These are phyloP conservation scores for Silene vulgaris DNA, from an alignment of 179 eudicot species.

Conservation along the genomic window DNA sequence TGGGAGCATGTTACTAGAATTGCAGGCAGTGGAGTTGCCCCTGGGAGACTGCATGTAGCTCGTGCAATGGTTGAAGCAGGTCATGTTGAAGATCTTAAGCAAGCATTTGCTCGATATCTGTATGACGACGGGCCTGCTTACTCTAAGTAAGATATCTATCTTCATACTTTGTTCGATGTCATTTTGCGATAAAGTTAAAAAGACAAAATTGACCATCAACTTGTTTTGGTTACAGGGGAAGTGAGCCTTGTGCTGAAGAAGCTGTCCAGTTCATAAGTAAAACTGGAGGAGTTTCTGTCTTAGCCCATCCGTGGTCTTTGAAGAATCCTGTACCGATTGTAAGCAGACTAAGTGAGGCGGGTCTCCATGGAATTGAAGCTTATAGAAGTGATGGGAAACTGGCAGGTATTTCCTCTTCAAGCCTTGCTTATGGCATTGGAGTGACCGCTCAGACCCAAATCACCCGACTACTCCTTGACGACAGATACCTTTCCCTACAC, in stretches of 20 bases:
- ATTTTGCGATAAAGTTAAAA: not conserved
- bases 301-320: conserved; percentile 98
- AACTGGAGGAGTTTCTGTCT: conserved; percentile 83
- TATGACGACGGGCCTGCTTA: conserved; percentile 97
- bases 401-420: conserved; percentile 46
- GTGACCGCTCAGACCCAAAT: too few species aligned
- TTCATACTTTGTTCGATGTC: conserved; percentile 4
- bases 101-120: conserved; percentile 83
- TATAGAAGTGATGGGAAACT: conserved; percentile 90
- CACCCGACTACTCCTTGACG: too few species aligned
- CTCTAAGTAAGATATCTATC: conserved; percentile 54
- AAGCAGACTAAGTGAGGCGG: conserved; percentile 67
- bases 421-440: not conserved
- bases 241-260: conserved; percentile 81
- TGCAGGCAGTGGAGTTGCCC: conserved; percentile 94
- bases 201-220: not conserved
- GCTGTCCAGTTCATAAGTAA: conserved; percentile 62
- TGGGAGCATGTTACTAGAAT: conserved; percentile 78
- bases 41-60: conserved; percentile 93
- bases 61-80: conserved; percentile 98
- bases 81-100: conserved; percentile 84
- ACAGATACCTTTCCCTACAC: too few species aligned
- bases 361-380: conserved; percentile 89
- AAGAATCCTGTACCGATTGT: conserved; percentile 61
- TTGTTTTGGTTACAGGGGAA: conserved; percentile 53